phyloP scores from a whole-genome alignment of 495 filamentous ascomycete species.

The Glutinoglossum americanum region DNA sequence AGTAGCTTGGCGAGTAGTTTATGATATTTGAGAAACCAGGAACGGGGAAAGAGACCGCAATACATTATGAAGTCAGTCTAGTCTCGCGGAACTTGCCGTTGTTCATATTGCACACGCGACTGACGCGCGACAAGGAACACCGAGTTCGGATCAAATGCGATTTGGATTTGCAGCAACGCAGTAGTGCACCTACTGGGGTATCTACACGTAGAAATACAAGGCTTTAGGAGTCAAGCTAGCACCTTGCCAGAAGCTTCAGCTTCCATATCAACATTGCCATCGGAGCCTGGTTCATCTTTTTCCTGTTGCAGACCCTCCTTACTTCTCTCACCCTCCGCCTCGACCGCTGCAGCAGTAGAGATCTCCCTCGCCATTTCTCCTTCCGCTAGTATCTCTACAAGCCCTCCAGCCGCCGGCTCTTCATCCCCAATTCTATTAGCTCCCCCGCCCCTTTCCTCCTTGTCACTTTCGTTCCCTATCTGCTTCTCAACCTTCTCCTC shows the following conservation, averaged over 20 bases:
- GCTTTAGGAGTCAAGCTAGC: neutral
- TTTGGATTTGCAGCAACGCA: neutral
- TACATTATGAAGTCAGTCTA: too few relatives aligned
- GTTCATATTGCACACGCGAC: neutral
- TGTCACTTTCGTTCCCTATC: neutral
- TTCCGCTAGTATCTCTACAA: neutral
- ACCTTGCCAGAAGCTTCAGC: neutral
- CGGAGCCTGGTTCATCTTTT: neutral
- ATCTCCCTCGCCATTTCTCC: neutral
- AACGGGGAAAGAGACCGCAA: too few relatives aligned
- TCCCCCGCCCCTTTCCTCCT: neutral
- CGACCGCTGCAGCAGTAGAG: neutral
- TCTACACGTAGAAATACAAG: neutral
- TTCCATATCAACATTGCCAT: neutral
- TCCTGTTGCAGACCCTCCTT: neutral
- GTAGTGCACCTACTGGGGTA: neutral
- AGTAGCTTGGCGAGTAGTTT: too few relatives aligned
- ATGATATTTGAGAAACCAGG: too few relatives aligned
- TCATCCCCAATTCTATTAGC: neutral
- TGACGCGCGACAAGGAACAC: neutral
- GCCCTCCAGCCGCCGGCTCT: neutral
- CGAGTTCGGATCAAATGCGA: neutral
- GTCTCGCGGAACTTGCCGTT: neutral
- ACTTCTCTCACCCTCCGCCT: neutral
- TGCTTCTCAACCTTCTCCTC: neutral